Evolutionary conservation across 495 filamentous ascomycete species (phyloP).

Genomic region (Penicillium steckii): DNA sequence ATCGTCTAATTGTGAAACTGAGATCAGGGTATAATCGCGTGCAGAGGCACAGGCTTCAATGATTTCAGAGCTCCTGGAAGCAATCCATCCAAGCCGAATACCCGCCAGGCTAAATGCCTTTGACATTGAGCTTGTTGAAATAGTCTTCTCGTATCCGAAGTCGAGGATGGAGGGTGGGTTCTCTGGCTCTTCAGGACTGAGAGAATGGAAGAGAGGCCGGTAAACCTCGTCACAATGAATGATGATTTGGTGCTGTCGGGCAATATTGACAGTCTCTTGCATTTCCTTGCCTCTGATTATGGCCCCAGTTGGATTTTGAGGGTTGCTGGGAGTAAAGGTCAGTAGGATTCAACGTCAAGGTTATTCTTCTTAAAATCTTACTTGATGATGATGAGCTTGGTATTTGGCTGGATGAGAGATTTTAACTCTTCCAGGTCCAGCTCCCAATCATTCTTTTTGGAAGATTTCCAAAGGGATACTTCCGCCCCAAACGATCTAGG

Average conservation of each 20-base stretch:
- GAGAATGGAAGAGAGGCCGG: constrained; percentile 77
- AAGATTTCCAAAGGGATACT: constrained; percentile 74
- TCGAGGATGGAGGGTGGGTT: constrained; percentile 67
- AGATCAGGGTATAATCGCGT: constrained; percentile 86
- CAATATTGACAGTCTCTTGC: constrained; percentile 61
- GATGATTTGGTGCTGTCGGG: constrained; percentile 57
- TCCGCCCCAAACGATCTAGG: constrained; percentile 76
- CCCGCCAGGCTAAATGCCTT: constrained; percentile 86
- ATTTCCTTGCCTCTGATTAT: constrained; percentile 60
- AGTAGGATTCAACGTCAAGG: background rate
- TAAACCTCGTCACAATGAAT: constrained; percentile 84
- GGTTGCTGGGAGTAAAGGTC: constrained; percentile 54
- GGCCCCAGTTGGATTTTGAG: constrained; percentile 83
- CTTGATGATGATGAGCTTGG: constrained; percentile 70
- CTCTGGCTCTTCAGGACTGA: constrained; percentile 42
- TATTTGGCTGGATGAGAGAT: constrained; percentile 65
- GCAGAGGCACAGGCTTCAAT: constrained; percentile 62
- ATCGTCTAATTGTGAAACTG: constrained; percentile 79
- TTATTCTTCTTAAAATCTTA: constrained; percentile 17
- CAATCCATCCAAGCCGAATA: constrained; percentile 80
- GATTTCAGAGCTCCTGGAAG: constrained; percentile 57
- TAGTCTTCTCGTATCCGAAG: constrained; percentile 64
- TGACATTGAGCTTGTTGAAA: constrained; percentile 80
- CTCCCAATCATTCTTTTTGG: constrained; percentile 59
- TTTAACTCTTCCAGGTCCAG: constrained; percentile 66